Percentiles rank a stretch among this genome's conserved stretches.
phyloP scores from a whole-genome alignment of 169 alveolate species.

The Theileria sp. region DNA sequence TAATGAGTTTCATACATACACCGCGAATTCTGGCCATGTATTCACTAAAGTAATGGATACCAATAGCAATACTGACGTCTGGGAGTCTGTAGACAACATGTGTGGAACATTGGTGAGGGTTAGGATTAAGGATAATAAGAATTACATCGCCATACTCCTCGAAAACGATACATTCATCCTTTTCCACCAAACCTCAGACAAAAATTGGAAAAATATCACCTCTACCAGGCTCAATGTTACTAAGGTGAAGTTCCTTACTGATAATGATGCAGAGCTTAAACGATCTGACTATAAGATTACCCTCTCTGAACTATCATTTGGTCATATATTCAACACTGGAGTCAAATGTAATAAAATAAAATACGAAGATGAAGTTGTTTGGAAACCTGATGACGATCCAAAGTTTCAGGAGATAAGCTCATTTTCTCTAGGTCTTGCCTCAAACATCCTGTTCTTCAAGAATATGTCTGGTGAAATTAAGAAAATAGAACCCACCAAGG shows the following conservation, averaged over 20 bases:
- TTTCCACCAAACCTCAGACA: no score
- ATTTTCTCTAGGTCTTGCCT: neutral
- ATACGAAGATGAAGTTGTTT: neutral
- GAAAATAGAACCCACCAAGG: neutral
- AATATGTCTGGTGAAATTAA: neutral
- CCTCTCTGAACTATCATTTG: neutral
- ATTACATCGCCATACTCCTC: no score
- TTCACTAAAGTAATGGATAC: no score
- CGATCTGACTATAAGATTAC: neutral
- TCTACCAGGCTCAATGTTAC: no score
- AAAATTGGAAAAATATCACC: no score
- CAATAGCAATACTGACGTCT: no score
- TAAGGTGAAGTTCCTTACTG: neutral
- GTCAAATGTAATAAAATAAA: neutral
- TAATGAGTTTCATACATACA: no score
- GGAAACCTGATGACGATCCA: neutral
- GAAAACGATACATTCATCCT: no score
- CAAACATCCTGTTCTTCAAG: neutral
- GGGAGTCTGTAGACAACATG: no score
- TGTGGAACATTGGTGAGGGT: no score
- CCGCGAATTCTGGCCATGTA: no score
- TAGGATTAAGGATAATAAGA: no score
- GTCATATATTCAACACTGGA: neutral
- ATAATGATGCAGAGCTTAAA: neutral
- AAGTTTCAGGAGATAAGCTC: neutral